Base-by-base conservation (phyloP, 2,329 filamentous ascomycete species). In the Trichoderma guizhouense region DNA sequence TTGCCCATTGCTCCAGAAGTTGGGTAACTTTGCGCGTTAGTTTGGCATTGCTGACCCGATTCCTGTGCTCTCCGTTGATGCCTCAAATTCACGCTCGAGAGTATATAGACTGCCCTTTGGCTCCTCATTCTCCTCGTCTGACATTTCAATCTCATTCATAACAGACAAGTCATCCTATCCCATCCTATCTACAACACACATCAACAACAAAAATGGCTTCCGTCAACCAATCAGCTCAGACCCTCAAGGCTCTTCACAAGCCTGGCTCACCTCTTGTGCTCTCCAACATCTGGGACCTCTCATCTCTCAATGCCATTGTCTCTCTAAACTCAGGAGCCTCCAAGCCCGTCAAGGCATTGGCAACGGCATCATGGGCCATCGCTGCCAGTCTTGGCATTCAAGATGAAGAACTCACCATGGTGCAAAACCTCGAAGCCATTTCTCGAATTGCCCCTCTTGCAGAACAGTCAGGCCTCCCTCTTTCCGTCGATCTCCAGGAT, bases 401-500 rank as follows among this genome's bases (percentile, higher is more conserved):
- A 0, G 86, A 88, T 71, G 83, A 84, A 32, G 81, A 85, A 8
- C 82, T 91, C 28, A 84, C 83, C 0, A 80, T 86, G 15, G 79
- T 85, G 4, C 81, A 84, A 43, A 90, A 90, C 74, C 79, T 91
- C 39, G 78, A 80, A 1, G 84, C 84, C 12, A 81, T 87, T 43
- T 74, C 78, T 5, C 78, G 78, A 12, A 83, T 91, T 71, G 83
- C 84, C 0, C 78, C 80, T 2, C 77, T 86, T 5, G 83, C 83
- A 14, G 76, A 76, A 12, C 75, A 79, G 14, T 79, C 81, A 47
- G 79, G 81, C 7, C 79, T 87, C 2, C 87, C 88, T 0, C 77
- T 91, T 0, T 87, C 85, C 0, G 86, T 86, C 6, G 89, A 91
- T 75, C 77, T 90, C 3, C 88, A 90, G 77, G 89, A 91, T 75